Conservation (phyloP, 2,329 filamentous ascomycete genomes). For the Claviceps sp. region DNA sequence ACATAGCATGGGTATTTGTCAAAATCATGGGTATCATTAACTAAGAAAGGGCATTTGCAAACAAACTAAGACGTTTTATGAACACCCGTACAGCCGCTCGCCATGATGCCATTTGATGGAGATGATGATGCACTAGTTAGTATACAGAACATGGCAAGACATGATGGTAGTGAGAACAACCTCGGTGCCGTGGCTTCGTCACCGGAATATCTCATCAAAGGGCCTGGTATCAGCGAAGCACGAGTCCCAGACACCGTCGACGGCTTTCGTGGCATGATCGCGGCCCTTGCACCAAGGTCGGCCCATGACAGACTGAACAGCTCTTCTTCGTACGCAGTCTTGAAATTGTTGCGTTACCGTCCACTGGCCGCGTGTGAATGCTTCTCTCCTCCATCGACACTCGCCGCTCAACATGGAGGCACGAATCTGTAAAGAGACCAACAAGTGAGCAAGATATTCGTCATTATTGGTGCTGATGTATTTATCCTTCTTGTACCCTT, state of each 20-base stretch:
- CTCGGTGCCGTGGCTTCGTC: conserved; percentile 6
- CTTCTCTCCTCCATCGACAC: conserved; percentile 79
- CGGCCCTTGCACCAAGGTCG: conserved; percentile 75
- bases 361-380: conserved; percentile 75
- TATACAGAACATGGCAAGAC: background rate
- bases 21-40: conserved; percentile 1
- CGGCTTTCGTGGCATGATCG: conserved; percentile 70
- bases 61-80: background rate
- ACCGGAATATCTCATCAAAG: conserved; percentile 93
- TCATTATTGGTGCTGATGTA: background rate
- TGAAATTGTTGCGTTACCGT: conserved; percentile 87
- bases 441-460: background rate
- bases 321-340: conserved; percentile 73
- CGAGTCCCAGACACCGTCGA: conserved; percentile 98
- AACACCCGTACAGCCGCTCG: no score
- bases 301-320: conserved; percentile 64
- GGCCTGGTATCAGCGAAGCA: conserved; percentile 90
- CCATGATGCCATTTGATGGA: background rate
- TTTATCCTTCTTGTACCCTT: background rate
- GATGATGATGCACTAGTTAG: conserved; percentile 5
- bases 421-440: conserved; percentile 51
- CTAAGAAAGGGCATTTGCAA: background rate
- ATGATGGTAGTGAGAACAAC: background rate
- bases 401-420: conserved; percentile 88
- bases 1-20: background rate